These are phyloP conservation scores for Macrolepiota albuminosa DNA, from an alignment of 768 basidiomycete species.

Conservation along the genomic window DNA sequence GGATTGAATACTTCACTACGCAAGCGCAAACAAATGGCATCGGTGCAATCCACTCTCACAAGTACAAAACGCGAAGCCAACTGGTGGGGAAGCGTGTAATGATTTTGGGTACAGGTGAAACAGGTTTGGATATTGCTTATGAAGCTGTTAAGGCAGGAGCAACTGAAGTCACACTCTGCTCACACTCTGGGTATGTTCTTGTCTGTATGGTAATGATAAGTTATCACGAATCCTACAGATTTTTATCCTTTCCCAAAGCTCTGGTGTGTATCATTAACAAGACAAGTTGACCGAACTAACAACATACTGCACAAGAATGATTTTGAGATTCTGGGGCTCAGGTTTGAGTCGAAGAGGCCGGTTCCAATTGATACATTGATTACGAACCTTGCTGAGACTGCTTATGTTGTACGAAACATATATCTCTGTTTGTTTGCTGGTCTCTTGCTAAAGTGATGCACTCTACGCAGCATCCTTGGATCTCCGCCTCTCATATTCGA, in stretches of 20 bases:
- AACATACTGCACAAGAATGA: slow-evolving; percentile 34
- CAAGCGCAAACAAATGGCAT: slow-evolving; percentile 18
- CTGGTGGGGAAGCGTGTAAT: slow-evolving; percentile 42
- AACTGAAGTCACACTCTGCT: slow-evolving; percentile 47
- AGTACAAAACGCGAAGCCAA: slow-evolving; percentile 46
- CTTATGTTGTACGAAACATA: slow-evolving; percentile 36
- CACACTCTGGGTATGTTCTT: slow-evolving; percentile 38
- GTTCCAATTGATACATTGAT: slow-evolving; percentile 45
- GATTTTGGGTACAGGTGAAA: slow-evolving; percentile 59
- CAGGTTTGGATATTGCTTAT: slow-evolving; percentile 56
- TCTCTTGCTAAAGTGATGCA: neutral
- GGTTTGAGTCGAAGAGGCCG: slow-evolving; percentile 33
- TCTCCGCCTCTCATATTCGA: slow-evolving; percentile 46
- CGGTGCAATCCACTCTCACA: slow-evolving; percentile 41
- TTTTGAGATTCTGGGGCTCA: slow-evolving; percentile 48
- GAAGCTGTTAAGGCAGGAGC: slow-evolving; percentile 46
- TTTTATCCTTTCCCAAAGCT: slow-evolving; percentile 56
- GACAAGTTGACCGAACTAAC: neutral
- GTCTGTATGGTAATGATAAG: neutral
- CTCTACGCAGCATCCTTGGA: slow-evolving; percentile 49
- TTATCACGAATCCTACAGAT: slow-evolving; percentile 23
- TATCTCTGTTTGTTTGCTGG: neutral
- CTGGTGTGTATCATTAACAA: slow-evolving; percentile 25
- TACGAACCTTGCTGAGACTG: slow-evolving; percentile 54
- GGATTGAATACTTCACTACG: slow-evolving; percentile 35